A percentile compares a stretch with the other conserved stretches of the same genome.
Evolutionary conservation across 257 asterid species (phyloP).

Genomic region (Scutellaria galericulata): DNA sequence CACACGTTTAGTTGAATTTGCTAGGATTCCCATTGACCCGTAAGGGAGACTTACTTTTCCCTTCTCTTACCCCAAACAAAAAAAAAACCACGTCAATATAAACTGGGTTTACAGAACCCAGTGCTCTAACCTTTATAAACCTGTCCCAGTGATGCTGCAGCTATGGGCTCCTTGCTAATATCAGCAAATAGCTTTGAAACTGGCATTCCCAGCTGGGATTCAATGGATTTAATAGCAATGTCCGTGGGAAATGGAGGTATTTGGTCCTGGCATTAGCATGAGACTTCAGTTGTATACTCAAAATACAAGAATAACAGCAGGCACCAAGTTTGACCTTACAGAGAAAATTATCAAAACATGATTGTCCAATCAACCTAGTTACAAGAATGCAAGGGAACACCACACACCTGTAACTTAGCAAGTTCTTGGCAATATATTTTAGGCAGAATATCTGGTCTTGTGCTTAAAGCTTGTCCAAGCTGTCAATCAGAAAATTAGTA

Average conservation of each 20-base stretch:
- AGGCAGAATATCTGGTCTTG: slow-evolving; percentile 96
- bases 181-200: slow-evolving; percentile 84
- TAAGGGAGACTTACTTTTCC: slow-evolving; percentile 17
- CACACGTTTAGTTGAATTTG: slow-evolving; percentile 43
- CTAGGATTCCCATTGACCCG: slow-evolving; percentile 15
- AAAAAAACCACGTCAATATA: neutral
- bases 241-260: slow-evolving; percentile 92
- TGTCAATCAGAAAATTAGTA: slow-evolving; percentile 46
- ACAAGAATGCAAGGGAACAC: slow-evolving; percentile 23
- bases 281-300: slow-evolving; percentile 35
- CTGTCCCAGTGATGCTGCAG: slow-evolving; percentile 98
- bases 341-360: slow-evolving; percentile 22
- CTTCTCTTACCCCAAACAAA: slow-evolving; percentile 8
- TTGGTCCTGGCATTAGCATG: slow-evolving; percentile 69
- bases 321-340: slow-evolving; percentile 17
- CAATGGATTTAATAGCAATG: slow-evolving; percentile 83
- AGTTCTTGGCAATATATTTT: slow-evolving; percentile 90
- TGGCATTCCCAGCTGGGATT: slow-evolving; percentile 85
- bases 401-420: slow-evolving; percentile 79
- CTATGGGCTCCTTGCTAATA: slow-evolving; percentile 87
- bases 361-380: slow-evolving; percentile 15
- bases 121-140: slow-evolving; percentile 88
- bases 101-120: slow-evolving; percentile 24
- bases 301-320: slow-evolving; percentile 27
- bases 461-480: slow-evolving; percentile 99